Percentiles rank a stretch among this genome's conserved stretches.
These are phyloP conservation scores for Moniliella sp. DNA, from an alignment of 1,284 basidiomycete genomes.

Conservation along the genomic window DNA sequence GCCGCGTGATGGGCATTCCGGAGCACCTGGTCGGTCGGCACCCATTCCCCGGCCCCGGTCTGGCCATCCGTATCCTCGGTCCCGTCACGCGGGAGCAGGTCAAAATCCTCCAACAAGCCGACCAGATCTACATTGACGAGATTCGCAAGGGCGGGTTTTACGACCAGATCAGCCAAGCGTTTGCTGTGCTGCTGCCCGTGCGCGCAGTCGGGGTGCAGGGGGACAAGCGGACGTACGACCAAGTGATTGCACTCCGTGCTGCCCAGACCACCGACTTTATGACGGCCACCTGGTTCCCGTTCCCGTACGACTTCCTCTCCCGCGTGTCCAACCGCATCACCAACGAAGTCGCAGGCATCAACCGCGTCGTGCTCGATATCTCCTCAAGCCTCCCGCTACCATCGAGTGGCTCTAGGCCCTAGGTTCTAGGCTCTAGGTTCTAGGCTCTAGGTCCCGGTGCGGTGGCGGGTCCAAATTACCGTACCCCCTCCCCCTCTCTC, in stretches of 20 bases:
- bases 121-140: slow-evolving; percentile 92
- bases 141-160: slow-evolving; percentile 78
- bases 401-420: no score
- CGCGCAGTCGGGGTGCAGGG: slow-evolving; percentile 94
- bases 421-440: no score
- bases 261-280: slow-evolving; percentile 32
- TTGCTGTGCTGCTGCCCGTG: slow-evolving; percentile 87
- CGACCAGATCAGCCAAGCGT: slow-evolving; percentile 84
- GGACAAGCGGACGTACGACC: slow-evolving; percentile 87
- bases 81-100: slow-evolving; percentile 83
- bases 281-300: slow-evolving; percentile 44
- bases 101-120: slow-evolving; percentile 75
- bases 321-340: slow-evolving; percentile 90
- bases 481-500: no score
- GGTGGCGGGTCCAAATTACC: no score
- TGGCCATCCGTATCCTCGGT: slow-evolving; percentile 94
- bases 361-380: slow-evolving; percentile 46
- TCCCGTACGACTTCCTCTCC: slow-evolving; percentile 72
- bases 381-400: slow-evolving; percentile 80
- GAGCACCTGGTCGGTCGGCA: slow-evolving; percentile 80
- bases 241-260: slow-evolving; percentile 41
- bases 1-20: slow-evolving; percentile 72
- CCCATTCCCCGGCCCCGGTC: slow-evolving; percentile 95
- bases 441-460: no score
- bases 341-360: slow-evolving; percentile 76